Percentiles rank a stretch among this genome's conserved stretches.
Evolutionary conservation across 2,329 filamentous ascomycete species (phyloP).

Genomic region (Penicillium corylophilum): DNA sequence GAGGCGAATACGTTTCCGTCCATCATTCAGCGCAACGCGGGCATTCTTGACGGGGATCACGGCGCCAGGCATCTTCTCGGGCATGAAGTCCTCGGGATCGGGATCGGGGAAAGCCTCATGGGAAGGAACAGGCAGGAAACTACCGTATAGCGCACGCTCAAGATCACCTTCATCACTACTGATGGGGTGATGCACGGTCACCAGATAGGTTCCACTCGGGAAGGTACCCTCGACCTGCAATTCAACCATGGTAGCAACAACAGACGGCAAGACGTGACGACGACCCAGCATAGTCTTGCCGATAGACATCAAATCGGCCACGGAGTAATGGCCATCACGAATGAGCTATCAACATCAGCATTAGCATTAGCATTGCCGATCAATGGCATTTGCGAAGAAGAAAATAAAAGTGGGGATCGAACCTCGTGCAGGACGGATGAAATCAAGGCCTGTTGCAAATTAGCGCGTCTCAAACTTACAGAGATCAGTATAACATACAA

Average conservation of each 20-base stretch:
- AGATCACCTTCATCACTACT: constrained; percentile 82
- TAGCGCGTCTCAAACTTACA: constrained; percentile 2
- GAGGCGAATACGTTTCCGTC: constrained; percentile 69
- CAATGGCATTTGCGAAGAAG: neutral
- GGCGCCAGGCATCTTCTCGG: constrained; percentile 72
- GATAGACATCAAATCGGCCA: constrained; percentile 89
- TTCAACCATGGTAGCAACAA: constrained; percentile 74
- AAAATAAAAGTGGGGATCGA: constrained; percentile 16
- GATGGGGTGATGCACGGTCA: constrained; percentile 90
- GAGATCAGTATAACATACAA: constrained; percentile 49
- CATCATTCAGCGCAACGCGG: constrained; percentile 69
- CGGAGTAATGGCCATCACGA: constrained; percentile 89
- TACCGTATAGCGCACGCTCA: constrained; percentile 83
- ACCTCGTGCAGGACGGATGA: constrained; percentile 87
- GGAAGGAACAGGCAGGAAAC: constrained; percentile 78
- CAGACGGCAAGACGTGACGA: constrained; percentile 83
- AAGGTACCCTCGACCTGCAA: constrained; percentile 96
- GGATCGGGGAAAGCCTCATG: constrained; percentile 66
- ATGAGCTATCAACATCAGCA: constrained; percentile 61
- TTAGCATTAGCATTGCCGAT: neutral
- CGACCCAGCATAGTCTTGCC: constrained; percentile 91
- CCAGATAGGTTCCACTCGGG: constrained; percentile 83
- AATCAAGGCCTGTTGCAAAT: constrained; percentile 53
- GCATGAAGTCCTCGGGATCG: constrained; percentile 64
- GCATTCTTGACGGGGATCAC: constrained; percentile 69